A percentile compares a stretch with the other conserved stretches of the same genome.
Conservation (phyloP, 331 rosid genomes). For the Quercus tomentella region DNA sequence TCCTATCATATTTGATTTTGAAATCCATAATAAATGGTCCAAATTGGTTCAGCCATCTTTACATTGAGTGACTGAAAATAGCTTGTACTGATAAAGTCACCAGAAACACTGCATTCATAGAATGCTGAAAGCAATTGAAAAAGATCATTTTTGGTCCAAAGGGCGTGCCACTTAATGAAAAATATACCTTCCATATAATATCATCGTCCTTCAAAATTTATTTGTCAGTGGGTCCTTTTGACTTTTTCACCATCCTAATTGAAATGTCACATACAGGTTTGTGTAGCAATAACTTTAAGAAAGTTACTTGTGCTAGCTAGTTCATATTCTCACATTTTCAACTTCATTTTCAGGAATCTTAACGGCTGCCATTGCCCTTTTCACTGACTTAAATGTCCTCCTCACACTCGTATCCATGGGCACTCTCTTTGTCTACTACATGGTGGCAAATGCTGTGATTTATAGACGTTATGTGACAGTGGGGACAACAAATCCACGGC, state of each 20-base stretch:
- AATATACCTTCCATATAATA: not conserved
- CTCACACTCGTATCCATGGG: conserved; percentile 84
- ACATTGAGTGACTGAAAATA: conserved; percentile 33
- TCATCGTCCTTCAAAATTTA: conserved; percentile 13
- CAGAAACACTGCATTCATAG: conserved; percentile 23
- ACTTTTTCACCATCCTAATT: conserved; percentile 9
- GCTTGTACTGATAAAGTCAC: conserved; percentile 13
- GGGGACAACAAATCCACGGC: conserved; percentile 79
- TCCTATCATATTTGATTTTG: not conserved
- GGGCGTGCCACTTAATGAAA: not conserved
- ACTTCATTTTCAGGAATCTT: conserved; percentile 67
- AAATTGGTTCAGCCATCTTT: conserved; percentile 35
- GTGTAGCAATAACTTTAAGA: too few relatives aligned
- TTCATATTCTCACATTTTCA: conserved; percentile 17
- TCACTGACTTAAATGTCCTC: conserved; percentile 71
- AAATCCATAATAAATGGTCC: conserved; percentile 25
- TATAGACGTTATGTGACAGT: conserved; percentile 70
- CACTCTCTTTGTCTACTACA: conserved; percentile 88
- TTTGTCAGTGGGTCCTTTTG: conserved; percentile 36
- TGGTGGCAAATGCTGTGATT: conserved; percentile 92
- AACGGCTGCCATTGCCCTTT: conserved; percentile 83
- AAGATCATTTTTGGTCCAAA: not conserved
- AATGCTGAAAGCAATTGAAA: not conserved
- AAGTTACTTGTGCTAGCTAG: not conserved
- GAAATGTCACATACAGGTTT: not conserved